phyloP scores from a whole-genome alignment of 441 rosid species.

The Erodium moschatum region DNA sequence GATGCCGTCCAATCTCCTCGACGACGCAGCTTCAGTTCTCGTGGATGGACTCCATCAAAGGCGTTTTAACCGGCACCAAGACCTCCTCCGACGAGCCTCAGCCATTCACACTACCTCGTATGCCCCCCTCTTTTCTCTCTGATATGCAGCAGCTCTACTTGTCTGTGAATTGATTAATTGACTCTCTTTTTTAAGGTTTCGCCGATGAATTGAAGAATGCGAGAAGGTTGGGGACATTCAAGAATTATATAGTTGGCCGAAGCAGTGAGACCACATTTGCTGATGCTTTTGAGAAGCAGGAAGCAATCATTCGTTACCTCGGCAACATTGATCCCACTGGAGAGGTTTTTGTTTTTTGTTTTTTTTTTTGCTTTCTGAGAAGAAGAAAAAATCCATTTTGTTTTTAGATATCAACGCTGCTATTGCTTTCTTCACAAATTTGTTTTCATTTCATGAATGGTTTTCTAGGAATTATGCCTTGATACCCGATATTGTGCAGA shows the following conservation, averaged over 20 bases:
- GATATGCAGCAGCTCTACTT: background rate
- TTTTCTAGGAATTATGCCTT: background rate
- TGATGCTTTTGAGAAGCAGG: constrained; percentile 74
- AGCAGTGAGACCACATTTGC: constrained; percentile 83
- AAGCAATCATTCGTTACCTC: constrained; percentile 61
- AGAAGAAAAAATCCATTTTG: background rate
- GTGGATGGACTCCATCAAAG: constrained; percentile 81
- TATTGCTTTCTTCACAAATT: background rate
- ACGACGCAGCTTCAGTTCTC: constrained; percentile 39
- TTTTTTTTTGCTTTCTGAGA: background rate
- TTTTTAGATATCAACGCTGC: background rate
- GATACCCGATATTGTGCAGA: background rate
- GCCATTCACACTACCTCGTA: background rate
- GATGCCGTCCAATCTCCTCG: constrained; percentile 42
- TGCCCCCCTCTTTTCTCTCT: background rate
- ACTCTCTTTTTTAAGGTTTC: constrained; percentile 34
- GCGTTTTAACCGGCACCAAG: constrained; percentile 66
- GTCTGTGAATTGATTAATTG: background rate
- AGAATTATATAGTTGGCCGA: constrained; percentile 72
- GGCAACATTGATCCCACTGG: constrained; percentile 63
- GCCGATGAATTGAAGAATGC: constrained; percentile 79
- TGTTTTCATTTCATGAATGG: background rate
- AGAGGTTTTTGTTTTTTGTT: constrained; percentile 50
- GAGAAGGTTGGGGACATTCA: constrained; percentile 54
- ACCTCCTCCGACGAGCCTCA: constrained; percentile 18